Evolutionary conservation across 2,329 filamentous ascomycete species (phyloP).

Genomic region (Hypoxylon sp.): DNA sequence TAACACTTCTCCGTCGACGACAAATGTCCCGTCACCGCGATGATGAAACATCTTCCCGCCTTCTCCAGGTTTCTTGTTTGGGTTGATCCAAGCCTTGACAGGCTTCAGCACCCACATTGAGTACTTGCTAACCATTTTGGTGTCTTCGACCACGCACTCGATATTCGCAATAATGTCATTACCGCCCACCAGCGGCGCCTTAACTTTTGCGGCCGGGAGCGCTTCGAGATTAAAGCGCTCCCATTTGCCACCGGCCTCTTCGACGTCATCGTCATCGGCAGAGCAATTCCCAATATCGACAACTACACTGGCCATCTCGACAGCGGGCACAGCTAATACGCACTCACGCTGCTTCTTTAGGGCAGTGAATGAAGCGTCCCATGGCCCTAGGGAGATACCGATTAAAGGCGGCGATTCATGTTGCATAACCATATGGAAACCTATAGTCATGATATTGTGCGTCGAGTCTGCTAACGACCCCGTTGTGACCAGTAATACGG

Average conservation of each 20-base stretch:
- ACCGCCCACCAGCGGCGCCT: slow-evolving; percentile 55
- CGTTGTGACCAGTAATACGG: slow-evolving; percentile 55
- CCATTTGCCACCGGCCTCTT: slow-evolving; percentile 50
- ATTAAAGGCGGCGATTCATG: slow-evolving; percentile 55
- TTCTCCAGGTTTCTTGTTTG: slow-evolving; percentile 47
- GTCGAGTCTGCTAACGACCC: slow-evolving; percentile 52
- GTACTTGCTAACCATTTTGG: slow-evolving; percentile 54
- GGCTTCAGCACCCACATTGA: slow-evolving; percentile 55
- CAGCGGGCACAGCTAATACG: slow-evolving; percentile 54
- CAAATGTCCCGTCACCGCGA: slow-evolving; percentile 55
- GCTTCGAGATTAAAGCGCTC: slow-evolving; percentile 52
- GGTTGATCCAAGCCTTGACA: slow-evolving; percentile 55
- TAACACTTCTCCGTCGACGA: slow-evolving; percentile 53
- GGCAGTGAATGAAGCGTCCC: slow-evolving; percentile 53
- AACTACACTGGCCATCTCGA: slow-evolving; percentile 52
- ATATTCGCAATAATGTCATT: slow-evolving; percentile 54
- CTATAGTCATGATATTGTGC: slow-evolving; percentile 58
- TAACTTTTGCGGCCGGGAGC: slow-evolving; percentile 50
- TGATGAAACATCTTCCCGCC: slow-evolving; percentile 57
- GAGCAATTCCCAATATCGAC: slow-evolving; percentile 57
- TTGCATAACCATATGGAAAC: slow-evolving; percentile 58
- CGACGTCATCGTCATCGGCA: slow-evolving; percentile 41
- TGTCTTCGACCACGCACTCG: slow-evolving; percentile 57
- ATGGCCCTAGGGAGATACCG: slow-evolving; percentile 55
- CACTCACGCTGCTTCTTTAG: slow-evolving; percentile 54